Evolutionary conservation across 805 yeast genomes (phyloP).

Genomic region (Candida koratica): DNA sequence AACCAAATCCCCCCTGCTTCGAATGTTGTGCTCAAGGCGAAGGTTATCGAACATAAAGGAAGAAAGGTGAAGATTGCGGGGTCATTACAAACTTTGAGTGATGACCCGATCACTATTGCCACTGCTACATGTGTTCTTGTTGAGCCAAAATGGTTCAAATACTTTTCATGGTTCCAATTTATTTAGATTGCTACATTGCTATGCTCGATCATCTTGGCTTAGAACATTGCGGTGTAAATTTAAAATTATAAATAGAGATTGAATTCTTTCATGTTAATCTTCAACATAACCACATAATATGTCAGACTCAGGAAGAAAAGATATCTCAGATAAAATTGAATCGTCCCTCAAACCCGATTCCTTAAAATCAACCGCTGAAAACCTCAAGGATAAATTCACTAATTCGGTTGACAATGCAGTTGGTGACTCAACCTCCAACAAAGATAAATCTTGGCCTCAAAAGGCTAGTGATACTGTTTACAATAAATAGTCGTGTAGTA

Average conservation of each 20-base stretch:
- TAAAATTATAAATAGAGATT: slow-evolving; percentile 4
- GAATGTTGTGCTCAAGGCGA: slow-evolving; percentile 63
- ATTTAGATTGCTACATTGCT: slow-evolving; percentile 8
- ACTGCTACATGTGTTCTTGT: slow-evolving; percentile 67
- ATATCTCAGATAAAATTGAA: slow-evolving; percentile 35
- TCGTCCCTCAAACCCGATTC: slow-evolving; percentile 41
- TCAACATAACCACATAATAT: slow-evolving; percentile 19
- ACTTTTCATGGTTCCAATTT: slow-evolving; percentile 41
- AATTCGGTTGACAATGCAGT: slow-evolving; percentile 34
- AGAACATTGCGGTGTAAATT: too few relatives aligned
- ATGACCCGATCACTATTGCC: slow-evolving; percentile 45
- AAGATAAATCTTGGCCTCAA: slow-evolving; percentile 39
- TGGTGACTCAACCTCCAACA: slow-evolving; percentile 33
- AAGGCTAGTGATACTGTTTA: slow-evolving; percentile 43
- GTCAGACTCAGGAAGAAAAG: slow-evolving; percentile 45
- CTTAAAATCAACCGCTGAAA: slow-evolving; percentile 36
- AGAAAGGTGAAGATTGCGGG: slow-evolving; percentile 82
- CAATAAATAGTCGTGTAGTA: too few relatives aligned
- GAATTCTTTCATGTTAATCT: background rate
- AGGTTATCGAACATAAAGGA: slow-evolving; percentile 64
- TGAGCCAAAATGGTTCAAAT: slow-evolving; percentile 86
- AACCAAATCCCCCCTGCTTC: slow-evolving; percentile 60
- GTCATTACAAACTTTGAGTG: slow-evolving; percentile 44
- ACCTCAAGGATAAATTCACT: slow-evolving; percentile 35
- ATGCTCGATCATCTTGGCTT: too few relatives aligned